Base-by-base conservation (phyloP, 2,329 filamentous ascomycete species). In the Botrytis tulipae region DNA sequence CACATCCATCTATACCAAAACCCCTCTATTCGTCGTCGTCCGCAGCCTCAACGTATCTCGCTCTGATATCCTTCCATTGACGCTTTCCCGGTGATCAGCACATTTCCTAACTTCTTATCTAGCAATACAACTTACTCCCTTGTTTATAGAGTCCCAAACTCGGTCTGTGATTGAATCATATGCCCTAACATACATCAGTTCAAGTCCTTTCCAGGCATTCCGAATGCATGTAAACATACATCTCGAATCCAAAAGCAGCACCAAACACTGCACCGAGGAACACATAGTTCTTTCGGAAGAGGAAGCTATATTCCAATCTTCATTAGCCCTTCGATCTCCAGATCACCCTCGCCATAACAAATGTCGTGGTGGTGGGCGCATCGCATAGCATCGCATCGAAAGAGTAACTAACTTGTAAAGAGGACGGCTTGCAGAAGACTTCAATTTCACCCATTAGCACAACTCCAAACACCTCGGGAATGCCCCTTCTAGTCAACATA, bases 61-160 rank as follows among this genome's bases (percentile, higher is more conserved):
- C 86, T 86, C 97, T 95, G 87, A 99, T 98, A 84, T 99, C 96
- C 89, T 98, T 98, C 96, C 96, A 98, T 97, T 98, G 95, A 82
- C 95, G 94, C 95, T 98, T 82, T 79, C n/a, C 70, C 44, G 63
- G 32, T 67, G 67, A 79, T 84, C 76, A 85, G 83, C 69, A 68
- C 78, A 77, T 46, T 10, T 60, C 51, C 37, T 46, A 25, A 57
- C n/a, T 14, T 22, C 37, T 22, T 22, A 5, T 35, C 18, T 25
- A 62, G 66, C n/a, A 59, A 18, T 48, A 16, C 32, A 74, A 91
- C 93, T 82, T 93, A 98, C 95, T 81, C 96, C 96, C 81, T 88
- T 89, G 90, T 99, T 99, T 83, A 95, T 84, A 83, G 84, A 88
- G 84, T 99, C 94, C 96, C 96, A 99, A 83, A 98, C 81, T 83